phyloP scores from a whole-genome alignment of 768 basidiomycete species.

The Mycena latifolia region DNA sequence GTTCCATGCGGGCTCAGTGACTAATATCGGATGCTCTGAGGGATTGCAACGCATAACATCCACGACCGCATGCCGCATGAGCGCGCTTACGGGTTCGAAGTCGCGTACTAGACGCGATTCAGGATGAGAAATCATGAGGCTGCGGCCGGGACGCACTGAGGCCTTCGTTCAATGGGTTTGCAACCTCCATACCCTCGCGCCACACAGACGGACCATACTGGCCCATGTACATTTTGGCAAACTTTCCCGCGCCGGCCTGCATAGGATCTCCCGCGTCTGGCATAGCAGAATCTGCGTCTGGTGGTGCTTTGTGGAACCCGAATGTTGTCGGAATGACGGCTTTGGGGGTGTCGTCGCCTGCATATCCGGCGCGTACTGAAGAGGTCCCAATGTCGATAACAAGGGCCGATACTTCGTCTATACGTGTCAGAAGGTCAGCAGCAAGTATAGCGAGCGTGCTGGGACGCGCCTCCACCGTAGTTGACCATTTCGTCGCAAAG shows the following conservation, averaged over 20 bases:
- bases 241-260: constrained; percentile 51
- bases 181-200: constrained; percentile 91
- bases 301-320: constrained; percentile 70
- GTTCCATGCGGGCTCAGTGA: constrained; percentile 98
- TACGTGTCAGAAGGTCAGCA: constrained; percentile 4
- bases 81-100: constrained; percentile 77
- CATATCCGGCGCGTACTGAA: constrained; percentile 94
- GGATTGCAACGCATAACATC: constrained; percentile 84
- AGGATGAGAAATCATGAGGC: constrained; percentile 8
- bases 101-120: constrained; percentile 67
- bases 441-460: background rate
- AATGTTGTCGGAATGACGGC: constrained; percentile 92
- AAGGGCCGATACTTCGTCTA: constrained; percentile 97
- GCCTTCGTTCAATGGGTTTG: constrained; percentile 86
- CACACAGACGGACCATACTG: constrained; percentile 92
- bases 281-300: constrained; percentile 69
- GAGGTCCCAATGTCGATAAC: constrained; percentile 95
- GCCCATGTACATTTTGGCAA: constrained; percentile 81
- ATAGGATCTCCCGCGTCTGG: constrained; percentile 57
- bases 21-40: constrained; percentile 89
- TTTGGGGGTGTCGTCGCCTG: constrained; percentile 96
- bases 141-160: constrained; percentile 68
- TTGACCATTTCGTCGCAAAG: constrained; percentile 74
- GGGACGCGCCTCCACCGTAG: constrained; percentile 83
- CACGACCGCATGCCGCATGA: constrained; percentile 80